These are phyloP conservation scores for Aegilops umbellulata DNA, from an alignment of 176 grass and related monocot species.

Conservation along the genomic window DNA sequence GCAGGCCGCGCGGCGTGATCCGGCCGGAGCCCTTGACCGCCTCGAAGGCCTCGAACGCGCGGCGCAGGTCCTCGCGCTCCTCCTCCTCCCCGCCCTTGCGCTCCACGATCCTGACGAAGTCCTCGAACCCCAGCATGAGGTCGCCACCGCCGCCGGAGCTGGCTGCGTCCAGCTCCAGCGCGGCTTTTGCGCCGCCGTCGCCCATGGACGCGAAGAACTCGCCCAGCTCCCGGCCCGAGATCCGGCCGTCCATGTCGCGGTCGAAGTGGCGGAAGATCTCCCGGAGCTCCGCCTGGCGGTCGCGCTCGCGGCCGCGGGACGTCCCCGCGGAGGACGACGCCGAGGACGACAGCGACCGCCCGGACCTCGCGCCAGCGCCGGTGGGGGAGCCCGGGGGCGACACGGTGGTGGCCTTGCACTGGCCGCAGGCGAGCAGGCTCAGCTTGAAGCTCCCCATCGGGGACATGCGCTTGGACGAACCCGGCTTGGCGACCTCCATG, in stretches of 20 bases:
- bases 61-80: conserved; percentile 68
- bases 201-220: conserved; percentile 68
- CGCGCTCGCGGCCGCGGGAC: conserved; percentile 26
- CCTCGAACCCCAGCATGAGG: conserved; percentile 59
- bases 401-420: conserved; percentile 40
- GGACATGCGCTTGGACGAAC: conserved; percentile 43
- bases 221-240: conserved; percentile 61
- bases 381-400: conserved; percentile 47
- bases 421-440: conserved; percentile 38
- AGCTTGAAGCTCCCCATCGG: conserved; percentile 69
- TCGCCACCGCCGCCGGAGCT: neutral
- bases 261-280: conserved; percentile 84
- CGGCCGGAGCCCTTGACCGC: conserved; percentile 91
- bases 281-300: conserved; percentile 49
- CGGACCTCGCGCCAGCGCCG: neutral
- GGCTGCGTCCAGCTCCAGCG: neutral
- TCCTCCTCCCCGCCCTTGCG: conserved; percentile 57
- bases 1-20: conserved; percentile 81
- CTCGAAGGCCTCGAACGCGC: conserved; percentile 89
- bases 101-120: conserved; percentile 80
- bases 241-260: conserved; percentile 69
- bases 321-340: conserved; percentile 34
- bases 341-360: conserved; percentile 23
- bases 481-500: conserved; percentile 39
- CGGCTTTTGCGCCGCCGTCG: neutral